Base-by-base conservation (phyloP, 805 yeast species). In the Maudiozyma bulderi region DNA sequence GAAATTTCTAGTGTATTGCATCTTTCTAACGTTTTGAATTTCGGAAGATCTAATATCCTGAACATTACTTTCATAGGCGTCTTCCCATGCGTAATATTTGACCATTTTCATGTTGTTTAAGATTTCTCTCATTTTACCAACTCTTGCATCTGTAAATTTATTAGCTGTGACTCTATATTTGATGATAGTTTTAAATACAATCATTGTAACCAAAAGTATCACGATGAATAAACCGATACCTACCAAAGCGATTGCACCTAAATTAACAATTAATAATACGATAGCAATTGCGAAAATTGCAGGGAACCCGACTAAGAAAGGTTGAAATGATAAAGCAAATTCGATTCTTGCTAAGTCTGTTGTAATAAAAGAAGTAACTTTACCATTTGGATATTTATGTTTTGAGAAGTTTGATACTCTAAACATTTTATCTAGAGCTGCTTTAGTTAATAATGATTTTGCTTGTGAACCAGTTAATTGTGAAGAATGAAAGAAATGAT, bases 41-140 rank as follows among this genome's bases (percentile, higher is more conserved):
- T 89, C 97, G 20, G 69, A 60, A 0, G 61, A 57, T 62, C 97
- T 77, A 30, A 78, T 71, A 11, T 71, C 73, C 13, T 78, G 59
- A 35, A 90, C 74, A 47, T 74, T 69, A 8, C 73, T 64, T 47
- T 73, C 73, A 62, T 87, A 90, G 0, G 96, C 89, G 32, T 73
- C 73, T 67, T 90, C 97, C 96, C 96, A 90, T 1, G 95, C 86
- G 63, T 89, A 90, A 63, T 77, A 85, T 69, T 90, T 90, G 64
- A 90, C 86, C 70, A 84, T 76, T 60, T 85, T 86, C 74, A 90
- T 77, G 55, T 84, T 80, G 59, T 77, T 80, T 54, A 90, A 71
- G 30, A 88, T 78, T 64, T 90, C 98, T 55, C 86, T 83, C 64
- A 88, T 81, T 45, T 78, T 73, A 44, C 80, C 74, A 28, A 90